Evolutionary conservation across 257 asterid genomes (phyloP), one percentile per base, ranked within the genome.

Genomic region (Solanum verrucosum): DNA sequence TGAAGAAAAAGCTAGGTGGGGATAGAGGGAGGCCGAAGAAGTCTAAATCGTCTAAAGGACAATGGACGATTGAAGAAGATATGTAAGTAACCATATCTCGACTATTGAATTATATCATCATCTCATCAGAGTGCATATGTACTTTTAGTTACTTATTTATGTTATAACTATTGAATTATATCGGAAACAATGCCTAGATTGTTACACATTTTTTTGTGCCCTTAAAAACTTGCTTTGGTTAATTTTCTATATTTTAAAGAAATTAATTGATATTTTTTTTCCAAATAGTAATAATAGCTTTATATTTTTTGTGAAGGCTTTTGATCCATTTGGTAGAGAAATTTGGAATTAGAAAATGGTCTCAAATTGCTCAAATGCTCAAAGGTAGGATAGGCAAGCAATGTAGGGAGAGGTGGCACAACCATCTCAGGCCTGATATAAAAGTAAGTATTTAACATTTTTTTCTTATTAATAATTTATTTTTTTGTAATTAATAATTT

Each of bases 341-440:
- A 83, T 91, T 89, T 90, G 99, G 99, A 59, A 92, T 93, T 87
- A 90, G 95, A 82, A 96, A 95, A 90, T 96, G 99, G 99, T 94
- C 98, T 37, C 90, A 92, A 27, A 96, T 96, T 13, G 98, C 98
- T 21, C 96, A 93, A 75, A 79, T 91, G 90, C 90, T 95, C 88
- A 92, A 93, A 86, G 98, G 98, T 68, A 93, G 98, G 88, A 95
- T 95, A 86, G 99, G 99, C 42, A 96, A 96, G 89, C 99, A 96
- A 83, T 95, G 99, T 89, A 93, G 99, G 82, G 99, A 96, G 90
- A 91, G 99, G 91, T 96, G 99, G 98, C 99, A 96, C 89, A 96
- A 96, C 89, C 99, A 95, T 90, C 91, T 96, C 52, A 94, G 95
- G 91, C 98, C 98, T 68, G 95, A 96, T 86, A 96, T 95, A 82